Base-by-base conservation (phyloP, 805 yeast species). In the Zygotorulaspora chibaensis region DNA sequence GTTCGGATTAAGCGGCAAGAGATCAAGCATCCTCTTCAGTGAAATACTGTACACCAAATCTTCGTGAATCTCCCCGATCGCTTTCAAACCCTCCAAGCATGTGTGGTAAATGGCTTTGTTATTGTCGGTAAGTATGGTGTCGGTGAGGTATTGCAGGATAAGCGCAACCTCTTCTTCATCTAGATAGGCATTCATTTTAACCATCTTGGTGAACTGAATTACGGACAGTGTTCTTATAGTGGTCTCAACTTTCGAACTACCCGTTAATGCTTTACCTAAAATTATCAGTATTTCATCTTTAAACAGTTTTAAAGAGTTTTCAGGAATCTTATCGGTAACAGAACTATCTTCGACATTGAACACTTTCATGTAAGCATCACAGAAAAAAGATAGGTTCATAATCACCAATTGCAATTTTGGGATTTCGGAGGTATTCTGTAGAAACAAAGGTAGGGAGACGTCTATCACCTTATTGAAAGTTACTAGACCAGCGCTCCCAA, bases 251-350 rank as follows among this genome's bases (percentile, higher is more conserved):
- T 73, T 74, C 0, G 95, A 80, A 0, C 86, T 74, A 0, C 84
- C 75, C 59, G 83, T 77, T 40, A 90, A 70, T 4, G 87, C 74
- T 57, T 79, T 82, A n/a, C 89, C 80, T 53, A 87, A 62, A 35
- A 83, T 68, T 43, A 81, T 77, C 26, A 89, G 65, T 12, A 90
- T 68, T 33, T 80, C 80, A 56, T 89, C 96, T 50, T 84, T 81
- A 61, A 68, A 76, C 7, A 61, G 53, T 12, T 63, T 53, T 42
- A 86, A 61, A 8, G 71, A 64, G 49, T 73, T 75, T 5, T 53
- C 51, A 8, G 58, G 42, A 2, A 52, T 27, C 9, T 38, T 26
- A 9, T 29, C 29, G 16, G 3, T 17, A 11, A 35, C n/a, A n/a
- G 25, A 29, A 18, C 20, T 18, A 15, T 25, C 18, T 37, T 37